phyloP scores from a whole-genome alignment of 1,139 yeast genomes.

The Suhomyces bolitotheri region DNA sequence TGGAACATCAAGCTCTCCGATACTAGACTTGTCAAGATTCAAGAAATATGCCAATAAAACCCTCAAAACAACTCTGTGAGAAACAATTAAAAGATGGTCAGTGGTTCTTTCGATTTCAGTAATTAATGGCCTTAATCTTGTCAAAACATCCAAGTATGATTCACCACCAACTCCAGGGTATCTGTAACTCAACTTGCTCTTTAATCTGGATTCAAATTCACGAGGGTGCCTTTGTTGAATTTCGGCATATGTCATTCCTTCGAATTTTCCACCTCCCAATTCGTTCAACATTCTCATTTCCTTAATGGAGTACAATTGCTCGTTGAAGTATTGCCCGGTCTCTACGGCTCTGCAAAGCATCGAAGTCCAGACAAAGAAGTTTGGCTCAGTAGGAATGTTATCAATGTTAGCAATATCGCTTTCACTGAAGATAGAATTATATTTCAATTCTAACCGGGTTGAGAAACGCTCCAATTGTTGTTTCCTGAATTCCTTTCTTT shows the following conservation, averaged over 20 bases:
- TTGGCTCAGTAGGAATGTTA: constrained; percentile 56
- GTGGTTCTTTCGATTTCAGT: constrained; percentile 91
- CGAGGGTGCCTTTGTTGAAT: constrained; percentile 70
- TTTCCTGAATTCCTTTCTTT: constrained; percentile 68
- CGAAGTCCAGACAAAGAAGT: constrained; percentile 91
- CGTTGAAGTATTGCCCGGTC: constrained; percentile 74
- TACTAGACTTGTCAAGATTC: constrained; percentile 78
- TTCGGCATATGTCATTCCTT: constrained; percentile 59
- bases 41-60: constrained; percentile 85
- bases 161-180: constrained; percentile 99
- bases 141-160: constrained; percentile 88
- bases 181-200: constrained; percentile 76
- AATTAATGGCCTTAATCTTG: constrained; percentile 83
- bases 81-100: constrained; percentile 77
- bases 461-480: constrained; percentile 59
- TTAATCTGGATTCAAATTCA: constrained; percentile 75
- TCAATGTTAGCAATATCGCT: constrained; percentile 28
- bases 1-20: constrained; percentile 91
- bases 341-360: constrained; percentile 78
- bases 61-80: constrained; percentile 90
- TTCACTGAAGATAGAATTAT: constrained; percentile 33
- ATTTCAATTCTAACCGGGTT: constrained; percentile 43
- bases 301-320: constrained; percentile 72
- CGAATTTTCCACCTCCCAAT: constrained; percentile 87
- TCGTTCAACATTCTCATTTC: constrained; percentile 94